These are phyloP conservation scores for Ophiostoma populinum DNA, from an alignment of 2,329 filamentous ascomycete genomes.

Conservation along the genomic window DNA sequence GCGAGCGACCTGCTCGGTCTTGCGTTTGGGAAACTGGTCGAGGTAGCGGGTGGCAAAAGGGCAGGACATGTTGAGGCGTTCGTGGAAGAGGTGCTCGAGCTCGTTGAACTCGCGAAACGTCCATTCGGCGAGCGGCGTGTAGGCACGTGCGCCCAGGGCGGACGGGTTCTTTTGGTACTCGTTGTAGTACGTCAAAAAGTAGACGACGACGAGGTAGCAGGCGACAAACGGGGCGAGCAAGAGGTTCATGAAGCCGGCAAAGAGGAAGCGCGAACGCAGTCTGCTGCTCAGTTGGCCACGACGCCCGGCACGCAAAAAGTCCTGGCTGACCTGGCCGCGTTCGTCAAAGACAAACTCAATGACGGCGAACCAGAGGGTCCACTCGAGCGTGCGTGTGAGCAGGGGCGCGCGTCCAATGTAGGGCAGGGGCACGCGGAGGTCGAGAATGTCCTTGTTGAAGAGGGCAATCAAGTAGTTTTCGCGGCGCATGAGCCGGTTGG, in stretches of 20 bases:
- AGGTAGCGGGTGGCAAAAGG: conserved; percentile 85
- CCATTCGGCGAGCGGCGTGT: conserved; percentile 89
- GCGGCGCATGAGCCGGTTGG: conserved; percentile 87
- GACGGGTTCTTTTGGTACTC: conserved; percentile 92
- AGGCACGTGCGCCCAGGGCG: conserved; percentile 71
- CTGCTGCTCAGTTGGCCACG: conserved; percentile 63
- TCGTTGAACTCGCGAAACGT: conserved; percentile 99
- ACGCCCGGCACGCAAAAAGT: conserved; percentile 72
- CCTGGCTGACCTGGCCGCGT: conserved; percentile 67
- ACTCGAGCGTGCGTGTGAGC: conserved; percentile 79
- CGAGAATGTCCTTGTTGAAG: conserved; percentile 90
- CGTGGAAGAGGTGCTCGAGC: conserved; percentile 76
- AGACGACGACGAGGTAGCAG: conserved; percentile 71
- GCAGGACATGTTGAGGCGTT: conserved; percentile 83
- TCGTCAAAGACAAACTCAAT: conserved; percentile 90
- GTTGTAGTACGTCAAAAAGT: conserved; percentile 91
- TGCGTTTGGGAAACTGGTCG: conserved; percentile 91
- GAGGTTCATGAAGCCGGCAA: conserved; percentile 73
- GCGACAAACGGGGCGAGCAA: conserved; percentile 75
- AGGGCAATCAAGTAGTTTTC: conserved; percentile 95
- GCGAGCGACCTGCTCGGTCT: conserved; percentile 68
- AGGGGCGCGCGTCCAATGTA: conserved; percentile 64
- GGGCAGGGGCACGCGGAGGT: conserved; percentile 72
- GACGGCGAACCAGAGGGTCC: conserved; percentile 80
- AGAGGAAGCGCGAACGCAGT: conserved; percentile 59